A percentile compares a stretch with the other conserved stretches of the same genome.
Evolutionary conservation across 768 basidiomycete species (phyloP).

Genomic region (Suillus paluster): DNA sequence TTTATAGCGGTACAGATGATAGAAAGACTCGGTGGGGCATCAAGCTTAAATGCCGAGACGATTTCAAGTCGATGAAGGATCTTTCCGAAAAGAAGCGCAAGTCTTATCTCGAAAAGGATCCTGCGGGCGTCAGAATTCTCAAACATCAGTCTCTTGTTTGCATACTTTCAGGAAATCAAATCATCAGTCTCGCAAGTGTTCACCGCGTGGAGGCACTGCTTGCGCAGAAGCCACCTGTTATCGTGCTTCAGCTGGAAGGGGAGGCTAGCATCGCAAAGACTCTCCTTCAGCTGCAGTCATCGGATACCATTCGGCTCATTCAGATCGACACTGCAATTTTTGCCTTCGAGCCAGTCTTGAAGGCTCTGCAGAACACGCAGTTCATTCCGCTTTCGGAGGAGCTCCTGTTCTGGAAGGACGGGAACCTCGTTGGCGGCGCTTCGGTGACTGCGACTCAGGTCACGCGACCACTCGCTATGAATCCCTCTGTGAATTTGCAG

Average conservation of each 20-base stretch:
- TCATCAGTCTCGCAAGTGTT: conserved; percentile 58
- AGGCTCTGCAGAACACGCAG: conserved; percentile 51
- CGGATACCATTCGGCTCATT: conserved; percentile 46
- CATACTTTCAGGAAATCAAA: conserved; percentile 50
- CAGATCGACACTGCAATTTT: conserved; percentile 67
- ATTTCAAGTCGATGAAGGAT: conserved; percentile 43
- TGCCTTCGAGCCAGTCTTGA: conserved; percentile 66
- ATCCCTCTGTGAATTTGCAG: conserved; percentile 47
- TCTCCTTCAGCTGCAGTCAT: conserved; percentile 44
- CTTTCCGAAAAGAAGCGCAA: conserved; percentile 41
- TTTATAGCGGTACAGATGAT: conserved; percentile 37
- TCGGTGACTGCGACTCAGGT: conserved; percentile 15
- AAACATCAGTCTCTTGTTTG: conserved; percentile 60
- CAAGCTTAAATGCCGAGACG: conserved; percentile 38
- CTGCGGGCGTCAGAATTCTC: conserved; percentile 41
- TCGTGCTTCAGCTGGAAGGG: conserved; percentile 59
- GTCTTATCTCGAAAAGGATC: conserved; percentile 41
- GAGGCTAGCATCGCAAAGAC: conserved; percentile 41
- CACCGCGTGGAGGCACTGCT: conserved; percentile 58
- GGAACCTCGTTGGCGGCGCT: conserved; percentile 18
- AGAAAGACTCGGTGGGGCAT: conserved; percentile 46
- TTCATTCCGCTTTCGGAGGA: conserved; percentile 53
- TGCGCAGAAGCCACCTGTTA: conserved; percentile 47
- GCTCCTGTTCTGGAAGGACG: conserved; percentile 56
- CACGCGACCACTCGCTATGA: conserved; percentile 30